These are phyloP conservation scores for Lepidium didymum DNA, from an alignment of 345 rosid genomes.

Conservation along the genomic window DNA sequence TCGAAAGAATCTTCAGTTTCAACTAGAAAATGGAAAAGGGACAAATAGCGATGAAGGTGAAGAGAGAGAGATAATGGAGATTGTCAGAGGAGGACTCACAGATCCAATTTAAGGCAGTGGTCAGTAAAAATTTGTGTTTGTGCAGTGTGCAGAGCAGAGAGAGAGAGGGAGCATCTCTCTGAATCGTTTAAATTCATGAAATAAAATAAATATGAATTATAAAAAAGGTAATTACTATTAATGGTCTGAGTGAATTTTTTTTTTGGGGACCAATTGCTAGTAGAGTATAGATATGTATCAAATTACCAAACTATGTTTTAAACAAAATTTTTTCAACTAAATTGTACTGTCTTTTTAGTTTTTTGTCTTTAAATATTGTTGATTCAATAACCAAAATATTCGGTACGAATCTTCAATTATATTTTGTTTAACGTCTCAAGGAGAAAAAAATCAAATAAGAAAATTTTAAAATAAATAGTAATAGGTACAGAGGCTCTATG, in stretches of 20 bases:
- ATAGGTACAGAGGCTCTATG: not conserved
- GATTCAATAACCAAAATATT: slow-evolving; percentile 17
- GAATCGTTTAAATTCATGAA: slow-evolving; percentile 19
- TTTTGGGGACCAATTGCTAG: slow-evolving; percentile 10
- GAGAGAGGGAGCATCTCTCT: slow-evolving; percentile 23
- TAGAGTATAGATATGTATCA: not conserved
- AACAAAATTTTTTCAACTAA: no score
- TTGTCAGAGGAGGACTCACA: slow-evolving; percentile 34
- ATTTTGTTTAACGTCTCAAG: not conserved
- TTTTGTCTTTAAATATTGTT: not conserved
- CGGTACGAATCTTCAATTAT: not conserved
- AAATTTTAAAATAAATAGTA: not conserved
- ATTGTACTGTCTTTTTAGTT: not conserved
- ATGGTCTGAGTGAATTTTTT: slow-evolving; percentile 22
- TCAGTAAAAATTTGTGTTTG: slow-evolving; percentile 42
- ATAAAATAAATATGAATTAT: not conserved
- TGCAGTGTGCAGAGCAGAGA: slow-evolving; percentile 29
- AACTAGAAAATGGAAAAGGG: not conserved
- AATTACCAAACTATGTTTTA: not conserved
- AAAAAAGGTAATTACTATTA: slow-evolving; percentile 14
- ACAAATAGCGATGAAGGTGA: not conserved
- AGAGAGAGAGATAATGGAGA: slow-evolving; percentile 25
- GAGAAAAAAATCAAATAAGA: not conserved
- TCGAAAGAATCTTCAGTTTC: not conserved
- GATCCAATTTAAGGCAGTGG: slow-evolving; percentile 53